These are phyloP conservation scores for Talaromyces sp. DNA, from an alignment of 2,329 filamentous ascomycete genomes.

Conservation along the genomic window DNA sequence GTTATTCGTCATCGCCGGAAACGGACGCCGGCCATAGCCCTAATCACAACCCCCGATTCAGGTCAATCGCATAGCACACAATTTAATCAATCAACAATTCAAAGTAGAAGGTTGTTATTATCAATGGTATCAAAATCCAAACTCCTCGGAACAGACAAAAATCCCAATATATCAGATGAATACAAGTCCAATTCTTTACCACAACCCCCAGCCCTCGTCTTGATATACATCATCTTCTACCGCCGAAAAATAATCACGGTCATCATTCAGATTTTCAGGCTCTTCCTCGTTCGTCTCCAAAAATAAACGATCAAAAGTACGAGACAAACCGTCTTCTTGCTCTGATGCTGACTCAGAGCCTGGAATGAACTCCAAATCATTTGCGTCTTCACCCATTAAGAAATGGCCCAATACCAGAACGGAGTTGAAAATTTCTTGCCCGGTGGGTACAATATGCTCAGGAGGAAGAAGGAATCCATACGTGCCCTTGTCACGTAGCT, in stretches of 20 bases:
- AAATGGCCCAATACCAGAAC: constrained; percentile 81
- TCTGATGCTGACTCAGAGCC: not conserved
- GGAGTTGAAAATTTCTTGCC: constrained; percentile 79
- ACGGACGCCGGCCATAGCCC: constrained; percentile 11
- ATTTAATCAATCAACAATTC: not conserved
- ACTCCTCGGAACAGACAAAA: not conserved
- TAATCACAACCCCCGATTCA: not conserved
- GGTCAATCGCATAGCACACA: too few relatives aligned
- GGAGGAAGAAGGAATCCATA: constrained; percentile 89
- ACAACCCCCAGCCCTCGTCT: constrained; percentile 11
- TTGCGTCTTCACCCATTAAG: constrained; percentile 12
- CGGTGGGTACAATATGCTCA: constrained; percentile 81
- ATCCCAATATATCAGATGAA: not conserved
- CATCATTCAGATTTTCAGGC: not conserved
- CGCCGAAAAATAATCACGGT: constrained; percentile 10
- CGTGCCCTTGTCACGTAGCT: constrained; percentile 84
- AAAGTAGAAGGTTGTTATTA: not conserved
- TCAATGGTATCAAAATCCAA: not conserved
- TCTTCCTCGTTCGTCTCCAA: not conserved
- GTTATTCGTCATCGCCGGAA: constrained; percentile 14
- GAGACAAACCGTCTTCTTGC: not conserved
- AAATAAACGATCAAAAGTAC: not conserved
- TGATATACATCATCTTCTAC: constrained; percentile 13
- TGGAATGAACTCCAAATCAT: constrained; percentile 8
- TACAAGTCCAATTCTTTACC: constrained; percentile 4